Evolutionary conservation across 1,139 yeast genomes (phyloP), one percentile per base, ranked within the genome.

Genomic region (Hyphopichia khmerensis): DNA sequence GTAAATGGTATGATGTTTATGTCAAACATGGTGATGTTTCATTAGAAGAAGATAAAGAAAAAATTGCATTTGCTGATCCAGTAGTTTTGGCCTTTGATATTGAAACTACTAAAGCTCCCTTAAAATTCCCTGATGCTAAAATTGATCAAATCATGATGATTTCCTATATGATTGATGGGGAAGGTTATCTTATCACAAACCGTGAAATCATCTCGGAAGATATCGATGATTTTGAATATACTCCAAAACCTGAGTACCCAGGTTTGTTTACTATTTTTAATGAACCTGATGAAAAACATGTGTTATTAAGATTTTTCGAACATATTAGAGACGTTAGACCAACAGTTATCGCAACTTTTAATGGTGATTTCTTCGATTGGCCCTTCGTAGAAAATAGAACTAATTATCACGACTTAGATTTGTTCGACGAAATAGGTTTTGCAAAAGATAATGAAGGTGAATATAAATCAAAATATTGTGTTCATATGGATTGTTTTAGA

Each of bases 281-380:
- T 60, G 99, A 93, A 60, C 75, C 79, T 0, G 87, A 88, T 59
- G 99, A 95, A 64, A 80, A 82, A 50, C 87, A 82, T 8, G 69
- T 90, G 4, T 64, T 95, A 34, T 67, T 75, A 44, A 70, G 91
- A 47, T 95, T 95, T 59, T 95, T 87, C 60, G 96, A 89, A 53
- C 99, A 95, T 59, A 80, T 95, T 18, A 72, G 93, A 50, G 98
- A 93, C 41, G 87, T 77, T 5, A 77, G 80, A 51, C 99, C 99
- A 1, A 91, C 98, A 0, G 96, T 93, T 11, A 93, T 95, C 43
- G 96, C 97, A 1, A 93, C 99, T 0, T 95, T 89, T 57, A 95
- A 95, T 67, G 99, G 99, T 71, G 99, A 95, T 62, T 90, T 90
- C 58, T 95, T 95, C 66, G 99, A 95, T 73, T 95, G 99, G 99